These are phyloP conservation scores for Eudorina sp. DNA, from an alignment of 139 green algal genomes.

Conservation along the genomic window DNA sequence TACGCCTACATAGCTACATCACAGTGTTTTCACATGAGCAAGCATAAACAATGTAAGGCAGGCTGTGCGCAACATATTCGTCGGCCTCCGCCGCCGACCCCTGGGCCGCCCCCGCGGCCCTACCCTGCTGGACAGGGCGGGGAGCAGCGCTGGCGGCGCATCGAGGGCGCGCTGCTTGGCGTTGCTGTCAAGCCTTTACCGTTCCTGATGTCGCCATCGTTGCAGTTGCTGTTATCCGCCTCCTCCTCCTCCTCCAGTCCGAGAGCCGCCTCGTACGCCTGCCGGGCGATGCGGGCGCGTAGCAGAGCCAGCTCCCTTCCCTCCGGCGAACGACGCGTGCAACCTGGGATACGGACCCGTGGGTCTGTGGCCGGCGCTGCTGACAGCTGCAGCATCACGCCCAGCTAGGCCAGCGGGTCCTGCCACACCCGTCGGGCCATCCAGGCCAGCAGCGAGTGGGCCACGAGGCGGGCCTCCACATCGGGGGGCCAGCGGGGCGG, in stretches of 20 bases:
- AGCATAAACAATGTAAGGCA: too few relatives aligned
- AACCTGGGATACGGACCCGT: too few relatives aligned
- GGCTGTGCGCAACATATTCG: neutral
- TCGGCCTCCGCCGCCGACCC: neutral
- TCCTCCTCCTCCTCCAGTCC: neutral
- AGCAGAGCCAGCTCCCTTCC: neutral
- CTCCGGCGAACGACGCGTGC: neutral
- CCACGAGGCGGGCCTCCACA: neutral
- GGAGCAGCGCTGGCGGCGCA: neutral
- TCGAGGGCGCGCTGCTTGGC: too few relatives aligned
- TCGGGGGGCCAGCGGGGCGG: neutral
- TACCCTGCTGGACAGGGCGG: neutral
- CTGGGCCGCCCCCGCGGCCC: neutral
- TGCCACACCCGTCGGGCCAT: neutral
- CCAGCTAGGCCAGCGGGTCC: constrained; percentile 5
- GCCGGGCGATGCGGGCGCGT: neutral
- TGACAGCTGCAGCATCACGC: neutral
- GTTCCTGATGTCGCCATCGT: too few relatives aligned
- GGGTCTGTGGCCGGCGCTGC: neutral
- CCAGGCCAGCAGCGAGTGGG: neutral
- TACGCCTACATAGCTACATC: too few relatives aligned
- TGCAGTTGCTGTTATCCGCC: neutral
- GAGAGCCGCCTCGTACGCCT: neutral
- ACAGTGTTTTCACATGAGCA: too few relatives aligned
- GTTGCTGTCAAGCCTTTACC: too few relatives aligned